These are phyloP conservation scores for Omphalotus olearius DNA, from an alignment of 1,284 basidiomycete species.

Conservation along the genomic window DNA sequence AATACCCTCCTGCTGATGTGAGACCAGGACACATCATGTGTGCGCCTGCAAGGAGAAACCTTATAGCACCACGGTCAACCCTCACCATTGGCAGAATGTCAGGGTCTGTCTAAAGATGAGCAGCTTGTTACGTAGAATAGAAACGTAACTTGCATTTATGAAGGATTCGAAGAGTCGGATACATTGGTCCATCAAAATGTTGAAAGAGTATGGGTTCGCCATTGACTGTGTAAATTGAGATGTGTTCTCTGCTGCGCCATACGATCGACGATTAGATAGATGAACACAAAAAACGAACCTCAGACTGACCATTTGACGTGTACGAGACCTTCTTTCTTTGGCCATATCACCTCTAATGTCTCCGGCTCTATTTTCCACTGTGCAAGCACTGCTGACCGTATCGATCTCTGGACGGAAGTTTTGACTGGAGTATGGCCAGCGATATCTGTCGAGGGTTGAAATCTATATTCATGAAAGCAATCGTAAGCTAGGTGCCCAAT, in stretches of 20 bases:
- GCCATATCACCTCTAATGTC: constrained; percentile 90
- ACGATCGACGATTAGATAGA: not conserved
- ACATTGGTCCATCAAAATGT: constrained; percentile 92
- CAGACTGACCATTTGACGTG: constrained; percentile 89
- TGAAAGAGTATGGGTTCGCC: constrained; percentile 93
- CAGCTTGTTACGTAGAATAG: not conserved
- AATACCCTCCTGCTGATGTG: constrained; percentile 85
- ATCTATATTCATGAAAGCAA: constrained; percentile 45
- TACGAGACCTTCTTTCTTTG: constrained; percentile 94
- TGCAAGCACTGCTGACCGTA: constrained; percentile 76
- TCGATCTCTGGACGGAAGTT: constrained; percentile 88
- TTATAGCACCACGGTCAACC: constrained; percentile 96
- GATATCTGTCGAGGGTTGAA: constrained; percentile 83
- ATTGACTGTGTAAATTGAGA: constrained; percentile 88
- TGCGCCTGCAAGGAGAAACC: constrained; percentile 90
- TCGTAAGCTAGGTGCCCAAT: not conserved
- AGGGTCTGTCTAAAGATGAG: constrained; percentile 61
- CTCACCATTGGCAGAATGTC: constrained; percentile 84
- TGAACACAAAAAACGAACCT: not conserved
- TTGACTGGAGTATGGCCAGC: constrained; percentile 93
- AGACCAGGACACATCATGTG: constrained; percentile 98
- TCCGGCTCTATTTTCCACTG: constrained; percentile 85
- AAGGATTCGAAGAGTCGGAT: constrained; percentile 83
- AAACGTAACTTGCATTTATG: constrained; percentile 76
- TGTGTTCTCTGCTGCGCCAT: constrained; percentile 80